Conservation (phyloP, 2,329 filamentous ascomycete genomes). For the Apiospora phragmitis region DNA sequence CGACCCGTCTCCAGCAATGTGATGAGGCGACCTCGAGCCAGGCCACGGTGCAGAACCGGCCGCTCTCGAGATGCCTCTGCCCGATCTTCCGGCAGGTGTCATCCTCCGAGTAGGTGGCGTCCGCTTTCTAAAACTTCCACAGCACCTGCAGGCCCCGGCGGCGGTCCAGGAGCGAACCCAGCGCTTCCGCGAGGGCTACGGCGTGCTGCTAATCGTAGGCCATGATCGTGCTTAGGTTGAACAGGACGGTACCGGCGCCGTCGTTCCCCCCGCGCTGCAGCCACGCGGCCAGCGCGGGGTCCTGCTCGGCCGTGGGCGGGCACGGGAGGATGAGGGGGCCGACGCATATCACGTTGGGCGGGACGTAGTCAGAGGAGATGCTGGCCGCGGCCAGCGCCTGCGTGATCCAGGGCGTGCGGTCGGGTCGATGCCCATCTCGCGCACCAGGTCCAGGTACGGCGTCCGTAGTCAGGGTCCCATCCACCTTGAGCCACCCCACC, state of each 20-base stretch:
- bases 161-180: background rate
- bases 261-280: too few species aligned
- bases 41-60: background rate
- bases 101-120: background rate
- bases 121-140: background rate
- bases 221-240: background rate
- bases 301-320: background rate
- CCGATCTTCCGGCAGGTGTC: background rate
- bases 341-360: background rate
- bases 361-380: background rate
- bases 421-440: background rate
- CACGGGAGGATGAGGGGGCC: background rate
- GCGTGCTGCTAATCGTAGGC: background rate
- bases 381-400: background rate
- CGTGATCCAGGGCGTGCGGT: background rate
- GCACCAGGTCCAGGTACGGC: background rate
- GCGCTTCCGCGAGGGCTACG: background rate
- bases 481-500: background rate
- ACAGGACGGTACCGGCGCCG: background rate
- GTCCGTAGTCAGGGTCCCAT: background rate
- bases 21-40: background rate
- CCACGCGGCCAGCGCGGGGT: background rate
- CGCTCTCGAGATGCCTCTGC: background rate
- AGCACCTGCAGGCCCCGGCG: background rate
- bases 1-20: background rate